Conservation (phyloP, 2,329 filamentous ascomycete species). For the Lachnellula hyalina region DNA sequence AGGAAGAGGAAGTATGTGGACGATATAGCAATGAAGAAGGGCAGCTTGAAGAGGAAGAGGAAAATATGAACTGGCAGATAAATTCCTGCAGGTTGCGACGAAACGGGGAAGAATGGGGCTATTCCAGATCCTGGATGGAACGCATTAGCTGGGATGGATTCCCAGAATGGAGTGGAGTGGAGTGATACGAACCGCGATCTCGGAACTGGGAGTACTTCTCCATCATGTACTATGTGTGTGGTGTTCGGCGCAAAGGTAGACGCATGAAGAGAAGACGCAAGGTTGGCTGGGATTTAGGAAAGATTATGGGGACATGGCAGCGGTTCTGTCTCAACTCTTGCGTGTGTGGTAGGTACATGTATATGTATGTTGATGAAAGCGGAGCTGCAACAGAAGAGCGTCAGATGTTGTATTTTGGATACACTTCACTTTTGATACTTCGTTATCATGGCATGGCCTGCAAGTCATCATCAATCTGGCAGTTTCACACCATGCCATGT, state of each 20-base stretch:
- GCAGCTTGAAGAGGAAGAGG: conserved; percentile 76
- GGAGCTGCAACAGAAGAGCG: too few species aligned
- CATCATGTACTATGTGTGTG: conserved; percentile 40
- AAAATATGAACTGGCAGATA: conserved; percentile 60
- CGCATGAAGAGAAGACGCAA: background rate
- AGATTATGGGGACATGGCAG: background rate
- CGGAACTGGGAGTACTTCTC: conserved; percentile 73
- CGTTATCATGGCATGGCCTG: too few species aligned
- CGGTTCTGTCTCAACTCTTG: background rate
- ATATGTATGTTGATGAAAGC: background rate
- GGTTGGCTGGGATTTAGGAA: background rate
- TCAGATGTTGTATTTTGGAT: too few species aligned
- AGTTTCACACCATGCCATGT: too few species aligned
- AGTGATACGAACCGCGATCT: conserved; percentile 54
- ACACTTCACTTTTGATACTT: too few species aligned
- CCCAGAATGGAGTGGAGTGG: conserved; percentile 2
- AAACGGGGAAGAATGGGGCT: conserved; percentile 85
- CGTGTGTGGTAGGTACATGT: background rate
- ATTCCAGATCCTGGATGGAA: conserved; percentile 74
- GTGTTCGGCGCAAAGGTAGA: background rate
- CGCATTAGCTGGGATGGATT: conserved; percentile 20
- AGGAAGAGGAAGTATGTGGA: conserved; percentile 73
- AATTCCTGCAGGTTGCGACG: conserved; percentile 57
- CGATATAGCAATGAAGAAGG: conserved; percentile 65
- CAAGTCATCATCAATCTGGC: too few species aligned